Base-by-base conservation (phyloP, 257 asterid genomes). In the Solanum appendiculatum region DNA sequence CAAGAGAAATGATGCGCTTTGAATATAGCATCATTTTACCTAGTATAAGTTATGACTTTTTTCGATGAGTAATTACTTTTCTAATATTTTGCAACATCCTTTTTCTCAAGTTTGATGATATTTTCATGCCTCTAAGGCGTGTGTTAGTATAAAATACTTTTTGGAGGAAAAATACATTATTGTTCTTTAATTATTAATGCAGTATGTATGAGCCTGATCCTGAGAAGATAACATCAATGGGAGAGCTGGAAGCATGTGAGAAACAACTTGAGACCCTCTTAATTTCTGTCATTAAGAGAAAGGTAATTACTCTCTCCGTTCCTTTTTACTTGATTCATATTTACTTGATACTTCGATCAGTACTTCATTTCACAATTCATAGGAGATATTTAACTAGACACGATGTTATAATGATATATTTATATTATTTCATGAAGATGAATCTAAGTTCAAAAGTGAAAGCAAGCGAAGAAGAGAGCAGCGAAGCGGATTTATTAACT, bases 181-280 rank as follows among this genome's bases (percentile, higher is more conserved):
- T 51, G 23, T 51, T 8, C 58, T 51, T 51, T 51, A 51, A 16
- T 51, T 51, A 51, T 51, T 51, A 70, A 29, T 68, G n/a, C 39
- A 88, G 88, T 48, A 75, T 84, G 82, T 85, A 27, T 75, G 89
- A 88, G 29, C 88, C 88, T 33, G 83, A 85, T 4, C 46, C 31
- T 0, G 21, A 42, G 21, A 88, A 42, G 20, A 88, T 85, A 82
- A 11, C 60, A 84, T 84, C 87, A 15, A 75, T 64, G 77, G 86
- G 84, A 25, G 87, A 88, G 73, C 21, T 85, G 9, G 88, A 85
- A 75, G 14, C 89, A 74, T 51, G 68, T 42, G 89, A 88, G 73
- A 85, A 63, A 39, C 82, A 16, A 48, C 88, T 85, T 85, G 88
- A 85, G 82, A 75, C 33, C 48, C 20, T 63, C 18, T 23, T 88